These are phyloP conservation scores for Buxus sempervirens DNA, from an alignment of 164 flowering plant species.

Conservation along the genomic window DNA sequence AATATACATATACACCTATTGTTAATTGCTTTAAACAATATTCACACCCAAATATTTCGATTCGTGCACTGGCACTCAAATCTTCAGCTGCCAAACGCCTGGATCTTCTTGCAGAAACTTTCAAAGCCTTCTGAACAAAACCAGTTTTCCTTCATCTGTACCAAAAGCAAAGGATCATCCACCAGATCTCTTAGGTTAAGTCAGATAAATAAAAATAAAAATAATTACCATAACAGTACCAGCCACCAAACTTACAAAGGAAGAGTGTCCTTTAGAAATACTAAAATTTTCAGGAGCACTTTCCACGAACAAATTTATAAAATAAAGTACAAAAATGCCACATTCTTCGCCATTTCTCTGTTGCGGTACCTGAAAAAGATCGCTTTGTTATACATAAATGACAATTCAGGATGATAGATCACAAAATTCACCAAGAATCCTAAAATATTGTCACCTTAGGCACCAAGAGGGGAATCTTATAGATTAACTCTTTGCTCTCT, in stretches of 20 bases:
- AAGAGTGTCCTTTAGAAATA: slow-evolving; percentile 47
- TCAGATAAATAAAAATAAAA: too few species aligned
- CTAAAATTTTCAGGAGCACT: slow-evolving; percentile 60
- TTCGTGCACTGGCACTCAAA: neutral
- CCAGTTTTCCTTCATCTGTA: slow-evolving; percentile 59
- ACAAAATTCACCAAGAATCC: neutral
- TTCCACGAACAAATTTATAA: slow-evolving; percentile 49
- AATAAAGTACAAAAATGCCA: slow-evolving; percentile 68
- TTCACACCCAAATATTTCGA: neutral
- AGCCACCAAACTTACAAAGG: slow-evolving; percentile 66
- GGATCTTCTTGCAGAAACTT: slow-evolving; percentile 31
- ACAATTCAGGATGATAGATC: slow-evolving; percentile 1
- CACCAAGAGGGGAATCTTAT: slow-evolving; percentile 58
- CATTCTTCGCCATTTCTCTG: slow-evolving; percentile 61
- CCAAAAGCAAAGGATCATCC: neutral
- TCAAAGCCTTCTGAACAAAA: slow-evolving; percentile 38
- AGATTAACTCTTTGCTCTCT: slow-evolving; percentile 25
- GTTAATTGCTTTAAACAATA: too few species aligned
- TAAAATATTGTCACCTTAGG: slow-evolving; percentile 49
- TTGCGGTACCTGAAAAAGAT: slow-evolving; percentile 63
- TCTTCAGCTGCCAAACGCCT: slow-evolving; percentile 10
- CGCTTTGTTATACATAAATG: neutral
- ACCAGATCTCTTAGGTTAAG: too few species aligned
- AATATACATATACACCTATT: too few species aligned
- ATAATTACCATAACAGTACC: neutral